Base-by-base conservation (phyloP, 257 asterid genomes). In the Primulina tabacum region DNA sequence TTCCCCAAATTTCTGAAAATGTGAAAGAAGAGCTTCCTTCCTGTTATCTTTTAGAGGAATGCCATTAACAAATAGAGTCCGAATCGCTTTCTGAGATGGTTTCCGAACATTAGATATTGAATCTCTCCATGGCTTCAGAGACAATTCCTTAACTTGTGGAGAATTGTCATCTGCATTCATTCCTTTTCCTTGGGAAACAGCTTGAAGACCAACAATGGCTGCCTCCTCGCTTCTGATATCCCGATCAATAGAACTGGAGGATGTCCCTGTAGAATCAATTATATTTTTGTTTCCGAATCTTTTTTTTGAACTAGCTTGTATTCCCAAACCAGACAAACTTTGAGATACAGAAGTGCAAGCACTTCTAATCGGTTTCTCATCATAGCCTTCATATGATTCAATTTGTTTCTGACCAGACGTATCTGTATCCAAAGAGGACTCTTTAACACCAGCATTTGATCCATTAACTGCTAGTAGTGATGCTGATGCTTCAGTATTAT, bases 1-100 rank as follows among this genome's bases (percentile, higher is more conserved):
- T 82, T 85, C 87, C 35, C 99, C 99, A 74, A 94, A 94, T 84
- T 89, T 94, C 79, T 76, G 84, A 83, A 94, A 94, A 85, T 94
- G 99, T 38, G 81, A 84, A 82, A 89, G 87, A 79, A 94, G 97
- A 28, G 89, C 83, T 81, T 92, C 99, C 83, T 77, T 87, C 78
- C 77, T 94, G 84, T 92, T 94, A 57, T 94, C 97, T 79, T 87
- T 88, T 64, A 60, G 83, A 59, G 99, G 99, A 82, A 94, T 77
- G 78, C 86, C 90, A 69, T 75, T 81, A 71, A 94, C 96, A 75
- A 86, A 91, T 68, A 94, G 76, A 50, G 98, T 91, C 28, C 95
- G 90, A 56, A 84, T 81, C 20, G 96, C 96, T 87, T 82, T 91
- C 40, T 81, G 95, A 71, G 86, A 81, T 69, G 97, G 82, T 73